Evolutionary conservation across 805 yeast genomes (phyloP), one percentile per base, ranked within the genome.

Genomic region (Myxozyma neglecta): DNA sequence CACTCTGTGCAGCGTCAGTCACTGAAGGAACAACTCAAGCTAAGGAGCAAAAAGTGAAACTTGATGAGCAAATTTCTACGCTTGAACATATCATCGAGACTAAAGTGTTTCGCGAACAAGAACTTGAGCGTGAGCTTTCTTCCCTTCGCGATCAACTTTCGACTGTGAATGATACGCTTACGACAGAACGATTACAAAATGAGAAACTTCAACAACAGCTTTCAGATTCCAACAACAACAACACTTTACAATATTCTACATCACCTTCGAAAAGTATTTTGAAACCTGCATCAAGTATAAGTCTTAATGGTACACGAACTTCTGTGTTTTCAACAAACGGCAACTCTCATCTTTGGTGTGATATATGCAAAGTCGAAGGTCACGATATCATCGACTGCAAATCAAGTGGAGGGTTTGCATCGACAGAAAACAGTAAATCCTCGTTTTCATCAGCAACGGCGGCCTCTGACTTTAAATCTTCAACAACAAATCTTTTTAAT

Each of bases 371-470:
- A 36, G 35, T 40, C 2, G 67, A 63, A 49, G 67, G 64, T 18
- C 67, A 63, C 47, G 63, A 66, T 34, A 66, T 63, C 13, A 49
- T 60, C 6, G 67, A 66, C 44, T 59, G 62, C 39, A 45, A 50
- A 43, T 52, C 51, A 10, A 44, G 58, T 37, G 56, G 64, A 16
- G 54, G 54, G 13, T 49, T 47, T n/a, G 53, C 32, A 10, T 34
- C 47, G 5, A 35, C 32, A 20, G 59, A 47, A 32, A 55, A 45
- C 48, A 20, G 14, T 13, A 13, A 36, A 16, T 6, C 52, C 6
- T 53, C 40, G 44, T 88, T 40, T 6, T 37, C 54, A 6, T 20
- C 90, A 0, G 75, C 77, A 10, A 20, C n/a, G 5, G 16, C 20
- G 14, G 46, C n/a, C 16, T 8, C 46, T 13, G 9, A n/a, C n/a